Conservation (phyloP, 2,329 filamentous ascomycete species). For the Macroventuria anomochaeta region DNA sequence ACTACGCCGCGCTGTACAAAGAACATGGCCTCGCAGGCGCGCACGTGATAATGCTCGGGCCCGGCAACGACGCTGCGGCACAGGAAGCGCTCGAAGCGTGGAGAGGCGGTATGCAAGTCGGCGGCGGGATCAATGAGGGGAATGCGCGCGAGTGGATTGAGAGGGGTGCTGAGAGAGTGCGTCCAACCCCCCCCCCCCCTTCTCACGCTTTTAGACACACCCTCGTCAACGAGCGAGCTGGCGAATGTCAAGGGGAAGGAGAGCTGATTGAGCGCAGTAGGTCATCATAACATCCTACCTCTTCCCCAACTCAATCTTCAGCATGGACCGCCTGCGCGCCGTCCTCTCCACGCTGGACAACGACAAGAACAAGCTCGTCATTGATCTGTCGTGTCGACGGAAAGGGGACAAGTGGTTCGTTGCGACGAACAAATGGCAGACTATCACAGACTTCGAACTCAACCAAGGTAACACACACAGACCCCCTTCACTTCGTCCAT, state of each 20-base stretch:
- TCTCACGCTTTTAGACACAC: too few species aligned
- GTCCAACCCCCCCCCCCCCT: too few species aligned
- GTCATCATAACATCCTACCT: constrained; percentile 97
- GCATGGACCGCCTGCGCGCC: constrained; percentile 73
- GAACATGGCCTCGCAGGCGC: constrained; percentile 76
- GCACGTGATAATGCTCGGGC: constrained; percentile 96
- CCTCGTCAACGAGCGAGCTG: too few species aligned
- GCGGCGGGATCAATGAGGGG: constrained; percentile 86
- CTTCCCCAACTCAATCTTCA: constrained; percentile 85
- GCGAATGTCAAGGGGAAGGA: not conserved
- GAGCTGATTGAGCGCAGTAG: constrained; percentile 59
- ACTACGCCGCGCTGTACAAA: constrained; percentile 84
- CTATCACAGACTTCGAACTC: constrained; percentile 94
- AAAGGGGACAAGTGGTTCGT: constrained; percentile 85
- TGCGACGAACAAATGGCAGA: constrained; percentile 99
- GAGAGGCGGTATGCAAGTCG: constrained; percentile 83
- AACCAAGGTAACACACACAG: constrained; percentile 80
- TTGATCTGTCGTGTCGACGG: constrained; percentile 89
- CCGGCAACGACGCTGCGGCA: constrained; percentile 82
- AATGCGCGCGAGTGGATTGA: constrained; percentile 90
- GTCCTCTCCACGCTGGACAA: constrained; percentile 75
- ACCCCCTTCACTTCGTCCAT: not conserved
- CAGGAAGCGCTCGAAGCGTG: constrained; percentile 78
- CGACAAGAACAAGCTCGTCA: constrained; percentile 82
- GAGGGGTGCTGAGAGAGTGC: constrained; percentile 85